These are phyloP conservation scores for Parafenestella ontariensis DNA, from an alignment of 2,329 filamentous ascomycete genomes.

Conservation along the genomic window DNA sequence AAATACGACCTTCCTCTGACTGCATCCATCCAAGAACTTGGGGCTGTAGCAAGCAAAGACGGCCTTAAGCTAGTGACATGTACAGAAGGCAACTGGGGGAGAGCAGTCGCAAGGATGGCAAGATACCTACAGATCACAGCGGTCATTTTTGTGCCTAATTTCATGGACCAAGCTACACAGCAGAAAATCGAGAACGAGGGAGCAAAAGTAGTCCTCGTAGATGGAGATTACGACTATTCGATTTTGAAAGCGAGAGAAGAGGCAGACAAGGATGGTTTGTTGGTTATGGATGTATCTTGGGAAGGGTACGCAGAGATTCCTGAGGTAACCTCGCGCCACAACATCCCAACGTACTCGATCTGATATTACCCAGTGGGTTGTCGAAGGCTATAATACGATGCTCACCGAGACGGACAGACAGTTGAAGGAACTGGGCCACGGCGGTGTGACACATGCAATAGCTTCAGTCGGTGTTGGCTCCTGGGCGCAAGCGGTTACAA, in stretches of 20 bases:
- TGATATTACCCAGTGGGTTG: slow-evolving; percentile 65
- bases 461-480: slow-evolving; percentile 76
- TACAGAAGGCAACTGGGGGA: slow-evolving; percentile 79
- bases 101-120: slow-evolving; percentile 75
- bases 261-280: slow-evolving; percentile 54
- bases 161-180: slow-evolving; percentile 63
- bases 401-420: slow-evolving; percentile 72
- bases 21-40: slow-evolving; percentile 55
- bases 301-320: slow-evolving; percentile 72
- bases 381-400: slow-evolving; percentile 79
- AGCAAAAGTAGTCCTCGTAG: slow-evolving; percentile 62
- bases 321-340: slow-evolving; percentile 47
- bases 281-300: slow-evolving; percentile 75
- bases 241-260: slow-evolving; percentile 59
- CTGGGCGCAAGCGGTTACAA: slow-evolving; percentile 72
- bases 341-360: slow-evolving; percentile 4
- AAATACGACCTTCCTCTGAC: slow-evolving; percentile 54
- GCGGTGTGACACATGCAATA: slow-evolving; percentile 60
- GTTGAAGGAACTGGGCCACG: slow-evolving; percentile 50
- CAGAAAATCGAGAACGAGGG: slow-evolving; percentile 68
- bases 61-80: slow-evolving; percentile 64
- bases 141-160: slow-evolving; percentile 68
- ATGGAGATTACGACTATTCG: slow-evolving; percentile 70
- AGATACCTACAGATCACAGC: slow-evolving; percentile 62
- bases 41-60: slow-evolving; percentile 24